Evolutionary conservation across 345 rosid genomes (phyloP).

Genomic region (Syzygium grande): DNA sequence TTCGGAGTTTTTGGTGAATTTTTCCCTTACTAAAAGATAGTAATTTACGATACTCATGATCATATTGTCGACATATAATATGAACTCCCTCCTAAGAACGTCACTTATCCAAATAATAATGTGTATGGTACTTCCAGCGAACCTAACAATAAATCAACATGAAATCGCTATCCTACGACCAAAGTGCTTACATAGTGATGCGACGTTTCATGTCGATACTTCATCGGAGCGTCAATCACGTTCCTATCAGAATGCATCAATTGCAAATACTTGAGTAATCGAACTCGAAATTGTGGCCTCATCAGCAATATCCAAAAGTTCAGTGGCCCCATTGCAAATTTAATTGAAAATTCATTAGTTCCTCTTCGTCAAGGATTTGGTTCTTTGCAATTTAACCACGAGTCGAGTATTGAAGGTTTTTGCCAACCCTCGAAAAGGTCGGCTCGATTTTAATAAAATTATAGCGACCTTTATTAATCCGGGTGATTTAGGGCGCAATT

Average conservation of each 20-base stretch:
- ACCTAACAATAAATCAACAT: background rate
- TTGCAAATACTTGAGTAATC: background rate
- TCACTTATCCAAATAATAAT: background rate
- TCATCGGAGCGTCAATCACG: fast-evolving
- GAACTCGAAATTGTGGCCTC: background rate
- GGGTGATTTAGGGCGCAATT: no score
- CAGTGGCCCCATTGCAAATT: background rate
- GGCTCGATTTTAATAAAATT: no score
- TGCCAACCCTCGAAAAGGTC: no score
- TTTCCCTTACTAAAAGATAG: no score
- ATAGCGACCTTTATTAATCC: no score
- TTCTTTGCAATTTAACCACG: background rate
- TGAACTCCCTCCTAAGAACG: background rate
- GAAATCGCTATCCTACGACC: background rate
- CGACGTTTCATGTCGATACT: background rate
- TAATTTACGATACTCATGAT: no score
- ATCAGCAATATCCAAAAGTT: background rate
- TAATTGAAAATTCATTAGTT: background rate
- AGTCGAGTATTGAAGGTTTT: no score
- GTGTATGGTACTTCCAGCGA: fast-evolving
- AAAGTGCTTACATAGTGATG: fast-evolving
- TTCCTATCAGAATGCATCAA: background rate
- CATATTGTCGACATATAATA: fast-evolving
- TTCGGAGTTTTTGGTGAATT: no score
- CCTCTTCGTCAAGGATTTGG: background rate